Evolutionary conservation across 176 grass and related monocot genomes (phyloP).

Genomic region (Zoysia japonica): DNA sequence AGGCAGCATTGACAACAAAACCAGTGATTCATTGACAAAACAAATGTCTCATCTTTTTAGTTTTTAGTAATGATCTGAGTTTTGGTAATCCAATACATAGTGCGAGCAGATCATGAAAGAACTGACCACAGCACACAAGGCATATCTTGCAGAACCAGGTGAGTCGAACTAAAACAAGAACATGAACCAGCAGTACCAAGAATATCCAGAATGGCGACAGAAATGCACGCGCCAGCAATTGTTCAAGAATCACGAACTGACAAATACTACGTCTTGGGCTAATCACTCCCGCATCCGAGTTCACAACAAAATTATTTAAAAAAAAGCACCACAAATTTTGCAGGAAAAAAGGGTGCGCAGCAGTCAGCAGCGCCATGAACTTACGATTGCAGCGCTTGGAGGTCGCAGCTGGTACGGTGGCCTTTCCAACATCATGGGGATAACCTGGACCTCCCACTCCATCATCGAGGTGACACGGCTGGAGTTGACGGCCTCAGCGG

Average conservation of each 20-base stretch:
- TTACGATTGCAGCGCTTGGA: constrained; percentile 11
- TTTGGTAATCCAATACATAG: not conserved
- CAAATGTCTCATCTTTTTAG: not conserved
- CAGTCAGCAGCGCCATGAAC: not conserved
- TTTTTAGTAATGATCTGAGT: not conserved
- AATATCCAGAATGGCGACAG: not conserved
- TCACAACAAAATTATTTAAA: not conserved
- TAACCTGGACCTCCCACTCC: constrained; percentile 46
- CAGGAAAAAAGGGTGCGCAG: not conserved
- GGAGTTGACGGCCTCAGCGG: constrained; percentile 25
- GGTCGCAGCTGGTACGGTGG: constrained; percentile 41
- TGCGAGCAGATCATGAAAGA: not conserved
- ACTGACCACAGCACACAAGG: not conserved
- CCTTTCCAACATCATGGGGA: constrained; percentile 27
- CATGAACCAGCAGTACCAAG: not conserved
- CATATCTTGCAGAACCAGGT: not conserved
- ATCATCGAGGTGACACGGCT: constrained; percentile 41
- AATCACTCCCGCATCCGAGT: not conserved
- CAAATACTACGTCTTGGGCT: not conserved
- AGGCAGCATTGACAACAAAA: no score
- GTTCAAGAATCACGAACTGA: not conserved
- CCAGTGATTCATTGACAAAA: not conserved
- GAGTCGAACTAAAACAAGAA: not conserved
- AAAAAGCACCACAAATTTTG: not conserved
- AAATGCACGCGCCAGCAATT: not conserved